phyloP scores from a whole-genome alignment of 2,329 filamentous ascomycete species.

The Coniochaeta sp. region DNA sequence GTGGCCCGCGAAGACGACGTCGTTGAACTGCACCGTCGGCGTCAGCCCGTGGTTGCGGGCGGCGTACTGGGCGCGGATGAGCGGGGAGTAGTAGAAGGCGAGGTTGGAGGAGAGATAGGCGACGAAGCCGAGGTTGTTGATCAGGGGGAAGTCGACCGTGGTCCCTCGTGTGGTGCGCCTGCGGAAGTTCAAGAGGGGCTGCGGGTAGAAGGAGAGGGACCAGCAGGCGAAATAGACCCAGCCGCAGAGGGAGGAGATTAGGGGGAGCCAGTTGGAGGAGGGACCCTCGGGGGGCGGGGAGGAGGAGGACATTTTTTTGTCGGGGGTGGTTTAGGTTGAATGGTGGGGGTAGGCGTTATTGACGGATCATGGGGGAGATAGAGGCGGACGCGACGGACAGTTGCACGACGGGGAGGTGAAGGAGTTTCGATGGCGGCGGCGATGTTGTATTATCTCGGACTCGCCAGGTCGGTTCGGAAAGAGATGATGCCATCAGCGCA shows the following conservation, averaged over 20 bases:
- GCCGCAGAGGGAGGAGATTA: slow-evolving; percentile 55
- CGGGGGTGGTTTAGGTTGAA: not conserved
- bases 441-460: too few relatives aligned
- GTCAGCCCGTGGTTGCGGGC: slow-evolving; percentile 66
- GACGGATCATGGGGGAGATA: not conserved
- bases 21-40: slow-evolving; percentile 84
- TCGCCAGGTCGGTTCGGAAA: not conserved
- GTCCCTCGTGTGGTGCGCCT: slow-evolving; percentile 75
- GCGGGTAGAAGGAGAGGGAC: slow-evolving; percentile 90
- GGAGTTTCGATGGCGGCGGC: too few relatives aligned
- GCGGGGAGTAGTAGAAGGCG: slow-evolving; percentile 70
- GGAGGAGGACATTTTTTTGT: not conserved
- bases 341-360: not conserved
- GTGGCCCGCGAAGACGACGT: slow-evolving; percentile 81
- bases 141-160: slow-evolving; percentile 78
- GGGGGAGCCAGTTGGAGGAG: slow-evolving; percentile 29
- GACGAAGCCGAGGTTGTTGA: slow-evolving; percentile 65
- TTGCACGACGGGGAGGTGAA: not conserved
- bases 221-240: slow-evolving; percentile 73
- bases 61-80: slow-evolving; percentile 77
- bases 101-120: slow-evolving; percentile 70
- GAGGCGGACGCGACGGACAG: not conserved
- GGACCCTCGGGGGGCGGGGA: slow-evolving; percentile 9
- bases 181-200: slow-evolving; percentile 71
- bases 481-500: not conserved